Evolutionary conservation across 1,139 yeast genomes (phyloP).

Genomic region (Nakaseomyces glabratus): DNA sequence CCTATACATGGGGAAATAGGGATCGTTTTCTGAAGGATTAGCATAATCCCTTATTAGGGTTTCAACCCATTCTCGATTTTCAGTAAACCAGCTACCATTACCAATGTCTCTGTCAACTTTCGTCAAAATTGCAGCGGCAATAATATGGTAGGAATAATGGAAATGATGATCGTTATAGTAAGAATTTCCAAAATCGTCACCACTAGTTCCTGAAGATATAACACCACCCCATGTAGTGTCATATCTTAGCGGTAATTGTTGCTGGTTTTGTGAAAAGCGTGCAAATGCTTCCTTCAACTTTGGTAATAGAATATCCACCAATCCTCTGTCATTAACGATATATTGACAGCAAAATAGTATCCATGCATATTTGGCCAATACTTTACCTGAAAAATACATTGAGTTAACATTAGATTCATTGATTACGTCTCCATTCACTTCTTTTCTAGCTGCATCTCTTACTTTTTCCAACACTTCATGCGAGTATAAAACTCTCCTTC

Average conservation of each 20-base stretch:
- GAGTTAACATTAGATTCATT: slow-evolving; percentile 57
- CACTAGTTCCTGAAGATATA: slow-evolving; percentile 49
- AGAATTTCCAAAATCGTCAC: slow-evolving; percentile 64
- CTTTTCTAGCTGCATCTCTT: slow-evolving; percentile 41
- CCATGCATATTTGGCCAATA: slow-evolving; percentile 67
- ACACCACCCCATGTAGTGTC: slow-evolving; percentile 70
- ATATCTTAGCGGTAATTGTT: slow-evolving; percentile 49
- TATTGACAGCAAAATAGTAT: slow-evolving; percentile 54
- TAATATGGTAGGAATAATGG: slow-evolving; percentile 71
- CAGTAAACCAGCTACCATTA: slow-evolving; percentile 43
- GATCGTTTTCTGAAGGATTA: slow-evolving; percentile 48
- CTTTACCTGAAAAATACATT: slow-evolving; percentile 72
- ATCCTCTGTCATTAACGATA: slow-evolving; percentile 40
- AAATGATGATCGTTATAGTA: slow-evolving; percentile 76
- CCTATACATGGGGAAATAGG: slow-evolving; percentile 63
- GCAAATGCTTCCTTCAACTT: slow-evolving; percentile 51
- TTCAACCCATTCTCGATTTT: slow-evolving; percentile 49
- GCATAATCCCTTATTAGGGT: slow-evolving; percentile 60
- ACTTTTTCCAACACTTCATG: slow-evolving; percentile 36
- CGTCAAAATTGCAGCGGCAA: slow-evolving; percentile 60
- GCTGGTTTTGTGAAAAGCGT: slow-evolving; percentile 48
- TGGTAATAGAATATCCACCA: slow-evolving; percentile 42
- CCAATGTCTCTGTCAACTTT: slow-evolving; percentile 42
- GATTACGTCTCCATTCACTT: slow-evolving; percentile 45
- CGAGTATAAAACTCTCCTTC: slow-evolving; percentile 34